Percentiles rank a stretch among this genome's conserved stretches.
phyloP scores from a whole-genome alignment of 345 rosid genomes.

The Ricinus communis region DNA sequence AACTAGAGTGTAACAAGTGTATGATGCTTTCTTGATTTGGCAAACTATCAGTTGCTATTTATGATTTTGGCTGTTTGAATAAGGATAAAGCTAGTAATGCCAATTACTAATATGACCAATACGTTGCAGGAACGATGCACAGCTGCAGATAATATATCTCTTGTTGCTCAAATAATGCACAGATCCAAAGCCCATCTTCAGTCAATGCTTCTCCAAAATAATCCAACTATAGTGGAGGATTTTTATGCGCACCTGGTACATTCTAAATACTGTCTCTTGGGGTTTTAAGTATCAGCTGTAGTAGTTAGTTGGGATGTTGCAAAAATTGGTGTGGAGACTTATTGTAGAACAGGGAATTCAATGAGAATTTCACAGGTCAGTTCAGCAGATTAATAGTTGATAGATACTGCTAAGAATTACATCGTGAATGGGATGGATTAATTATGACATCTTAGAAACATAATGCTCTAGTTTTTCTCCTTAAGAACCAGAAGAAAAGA shows the following conservation, averaged over 20 bases:
- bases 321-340: neutral
- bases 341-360: neutral
- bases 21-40: slow-evolving; percentile 10
- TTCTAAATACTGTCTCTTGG: slow-evolving; percentile 13
- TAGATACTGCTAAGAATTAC: no score
- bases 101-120: slow-evolving; percentile 23
- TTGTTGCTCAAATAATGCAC: slow-evolving; percentile 82
- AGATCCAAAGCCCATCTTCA: slow-evolving; percentile 92
- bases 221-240: slow-evolving; percentile 78
- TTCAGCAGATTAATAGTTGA: neutral
- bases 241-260: slow-evolving; percentile 75
- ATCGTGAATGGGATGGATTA: neutral
- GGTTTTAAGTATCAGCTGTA: neutral
- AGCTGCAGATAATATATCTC: slow-evolving; percentile 70
- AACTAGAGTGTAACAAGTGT: neutral
- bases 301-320: neutral
- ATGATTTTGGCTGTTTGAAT: neutral
- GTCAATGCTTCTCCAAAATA: slow-evolving; percentile 84
- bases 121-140: slow-evolving; percentile 92
- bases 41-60: slow-evolving; percentile 1
- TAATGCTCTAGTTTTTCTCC: neutral
- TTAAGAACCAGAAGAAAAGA: no score
- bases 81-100: neutral
- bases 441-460: neutral
- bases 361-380: neutral